Base-by-base conservation (phyloP, 2,329 filamentous ascomycete genomes). In the Beauveria sp. region DNA sequence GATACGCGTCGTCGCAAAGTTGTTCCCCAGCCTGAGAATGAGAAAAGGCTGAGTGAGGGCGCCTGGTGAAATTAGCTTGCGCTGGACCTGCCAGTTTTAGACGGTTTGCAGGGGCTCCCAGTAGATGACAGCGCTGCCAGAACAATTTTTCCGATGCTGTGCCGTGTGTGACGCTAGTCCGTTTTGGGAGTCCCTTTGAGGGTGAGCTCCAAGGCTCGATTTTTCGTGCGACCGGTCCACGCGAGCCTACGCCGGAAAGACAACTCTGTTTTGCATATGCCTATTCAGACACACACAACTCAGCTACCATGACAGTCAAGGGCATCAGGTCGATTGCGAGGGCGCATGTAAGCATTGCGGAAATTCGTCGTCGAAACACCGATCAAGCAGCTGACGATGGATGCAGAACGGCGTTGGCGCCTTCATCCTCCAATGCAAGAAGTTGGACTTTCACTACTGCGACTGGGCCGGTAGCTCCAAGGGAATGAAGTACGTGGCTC, bases 361-460 rank as follows among this genome's bases (percentile, higher is more conserved):
- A 2, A 38, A 10, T 24, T 34, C 24, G 12, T 34, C 45, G 5
- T 3, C 18, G n/a, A n/a, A 45, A 50, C 20, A 20, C 28, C 46
- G 45, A 16, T 5, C 26, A 38, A 28, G 42, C 24, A 61, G 56
- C 62, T 69, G 56, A 67, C 63, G 63, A 14, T 46, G 49, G 28
- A 45, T 40, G 7, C 40, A 98, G 93, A 98, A 99, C 80, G 95
- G 95, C 82, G 83, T 98, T 68, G 93, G 93, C 70, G 90, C 93
- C 73, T 98, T 98, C 81, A 91, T 99, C 76, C 85, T 97, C 62
- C 93, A 96, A 80, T 99, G 95, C 86, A 96, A 91, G 81, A 90
- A 88, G 72, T 81, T 99, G 74, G 91, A 96, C 75, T 91, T 99
- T 72, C 90, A 96, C 79, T 99, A 96, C 80, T 98, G 95, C 81